Evolutionary conservation across 1,139 yeast species (phyloP).

Genomic region (Williopsis jadinii): DNA sequence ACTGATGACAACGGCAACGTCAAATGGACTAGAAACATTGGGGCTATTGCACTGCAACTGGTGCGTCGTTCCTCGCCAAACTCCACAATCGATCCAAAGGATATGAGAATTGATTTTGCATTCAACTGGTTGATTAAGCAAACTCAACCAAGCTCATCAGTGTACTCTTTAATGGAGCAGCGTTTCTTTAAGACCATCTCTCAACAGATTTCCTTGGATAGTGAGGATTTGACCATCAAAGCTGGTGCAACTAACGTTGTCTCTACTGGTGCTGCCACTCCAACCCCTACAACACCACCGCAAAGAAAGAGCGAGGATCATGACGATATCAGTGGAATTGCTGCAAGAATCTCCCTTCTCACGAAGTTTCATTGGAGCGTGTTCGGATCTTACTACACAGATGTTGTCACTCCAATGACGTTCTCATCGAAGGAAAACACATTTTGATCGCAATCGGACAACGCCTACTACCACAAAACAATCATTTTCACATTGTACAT

Average conservation of each 20-base stretch:
- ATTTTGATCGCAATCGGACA: too few species aligned
- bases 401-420: background rate
- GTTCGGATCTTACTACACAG: constrained; percentile 8
- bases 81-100: constrained; percentile 16
- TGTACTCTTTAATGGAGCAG: constrained; percentile 71
- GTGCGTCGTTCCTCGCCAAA: constrained; percentile 21
- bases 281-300: constrained; percentile 5
- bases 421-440: too few species aligned
- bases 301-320: constrained; percentile 15
- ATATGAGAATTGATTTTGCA: constrained; percentile 48
- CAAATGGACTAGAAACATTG: constrained; percentile 84
- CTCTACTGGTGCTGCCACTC: constrained; percentile 5
- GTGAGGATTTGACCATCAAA: constrained; percentile 2
- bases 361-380: constrained; percentile 60
- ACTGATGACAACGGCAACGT: constrained; percentile 82
- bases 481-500: background rate
- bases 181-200: constrained; percentile 41
- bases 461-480: background rate
- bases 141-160: constrained; percentile 76
- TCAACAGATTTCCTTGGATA: constrained; percentile 10
- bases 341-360: constrained; percentile 34
- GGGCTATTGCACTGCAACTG: constrained; percentile 60
- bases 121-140: constrained; percentile 79
- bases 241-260: background rate
- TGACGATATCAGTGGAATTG: constrained; percentile 18